Percentiles rank a stretch among this genome's conserved stretches.
Conservation (phyloP, 2,329 filamentous ascomycete genomes). For the Fusarium sp. region DNA sequence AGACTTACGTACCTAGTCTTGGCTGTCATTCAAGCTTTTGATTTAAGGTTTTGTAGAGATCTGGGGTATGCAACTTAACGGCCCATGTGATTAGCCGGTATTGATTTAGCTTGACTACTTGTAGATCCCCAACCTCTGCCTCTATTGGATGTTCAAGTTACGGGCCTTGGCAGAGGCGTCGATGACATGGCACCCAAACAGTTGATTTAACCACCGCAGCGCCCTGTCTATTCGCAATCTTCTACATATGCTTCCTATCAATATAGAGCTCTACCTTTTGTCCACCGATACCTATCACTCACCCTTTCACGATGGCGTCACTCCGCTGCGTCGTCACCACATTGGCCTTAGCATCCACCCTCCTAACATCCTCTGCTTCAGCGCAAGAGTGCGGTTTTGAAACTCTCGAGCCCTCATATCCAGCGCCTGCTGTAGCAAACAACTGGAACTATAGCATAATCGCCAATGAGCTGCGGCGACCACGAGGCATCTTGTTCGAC, state of each 20-base stretch:
- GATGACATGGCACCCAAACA: conserved; percentile 10
- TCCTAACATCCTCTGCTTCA: conserved; percentile 6
- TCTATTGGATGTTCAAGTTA: conserved; percentile 13
- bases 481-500: conserved; percentile 61
- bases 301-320: conserved; percentile 20
- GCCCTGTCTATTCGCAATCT: not conserved
- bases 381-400: conserved; percentile 30
- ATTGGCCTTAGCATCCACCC: conserved; percentile 14
- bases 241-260: too few relatives aligned
- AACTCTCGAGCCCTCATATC: conserved; percentile 51
- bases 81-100: conserved; percentile 16
- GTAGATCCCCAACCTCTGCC: not conserved
- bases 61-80: conserved; percentile 5
- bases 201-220: not conserved
- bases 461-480: conserved; percentile 54
- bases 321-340: conserved; percentile 22
- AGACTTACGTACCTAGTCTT: not conserved
- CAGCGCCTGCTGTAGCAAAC: conserved; percentile 52
- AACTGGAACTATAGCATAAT: conserved; percentile 60
- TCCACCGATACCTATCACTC: conserved; percentile 14
- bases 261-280: too few relatives aligned
- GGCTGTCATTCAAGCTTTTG: conserved; percentile 6
- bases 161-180: conserved; percentile 16
- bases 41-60: conserved; percentile 3
- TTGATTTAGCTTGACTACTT: not conserved